phyloP scores from a whole-genome alignment of 495 filamentous ascomycete genomes.

The Penicillium egyptiacum region DNA sequence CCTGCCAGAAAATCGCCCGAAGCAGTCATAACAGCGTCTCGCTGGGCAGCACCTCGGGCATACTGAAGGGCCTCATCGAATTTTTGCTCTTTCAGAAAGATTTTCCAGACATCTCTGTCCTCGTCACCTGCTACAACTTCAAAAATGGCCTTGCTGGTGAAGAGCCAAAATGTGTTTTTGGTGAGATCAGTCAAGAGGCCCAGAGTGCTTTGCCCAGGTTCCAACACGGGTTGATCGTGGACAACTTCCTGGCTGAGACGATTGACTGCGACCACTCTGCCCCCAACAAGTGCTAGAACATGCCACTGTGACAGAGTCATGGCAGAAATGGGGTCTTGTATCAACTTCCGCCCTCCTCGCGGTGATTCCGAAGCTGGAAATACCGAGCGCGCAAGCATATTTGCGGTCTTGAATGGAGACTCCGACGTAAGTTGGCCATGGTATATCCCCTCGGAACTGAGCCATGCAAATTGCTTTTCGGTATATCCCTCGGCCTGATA shows the following conservation, averaged over 20 bases:
- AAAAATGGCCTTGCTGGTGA: conserved; percentile 84
- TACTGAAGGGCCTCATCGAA: conserved; percentile 86
- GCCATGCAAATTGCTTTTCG: conserved; percentile 85
- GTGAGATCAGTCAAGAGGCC: conserved; percentile 83
- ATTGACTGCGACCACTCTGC: conserved; percentile 78
- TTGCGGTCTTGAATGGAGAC: conserved; percentile 67
- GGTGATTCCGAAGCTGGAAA: conserved; percentile 66
- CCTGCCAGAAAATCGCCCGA: conserved; percentile 83
- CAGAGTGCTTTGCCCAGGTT: conserved; percentile 71
- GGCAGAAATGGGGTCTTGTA: conserved; percentile 70
- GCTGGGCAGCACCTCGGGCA: conserved; percentile 70
- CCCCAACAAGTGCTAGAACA: conserved; percentile 79
- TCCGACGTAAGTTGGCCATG: conserved; percentile 66
- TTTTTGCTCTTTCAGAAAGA: conserved; percentile 78
- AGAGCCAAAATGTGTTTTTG: conserved; percentile 96
- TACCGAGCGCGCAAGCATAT: conserved; percentile 68
- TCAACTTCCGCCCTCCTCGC: conserved; percentile 60
- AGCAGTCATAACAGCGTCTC: conserved; percentile 83
- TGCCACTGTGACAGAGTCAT: conserved; percentile 92
- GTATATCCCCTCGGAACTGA: conserved; percentile 82
- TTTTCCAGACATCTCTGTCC: conserved; percentile 90
- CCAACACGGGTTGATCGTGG: conserved; percentile 83
- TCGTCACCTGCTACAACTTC: conserved; percentile 90
- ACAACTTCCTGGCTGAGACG: conserved; percentile 79
- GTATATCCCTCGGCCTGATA: conserved; percentile 44